Percentiles rank a stretch among this genome's conserved stretches.
Conservation (phyloP, 345 rosid genomes). For the Brassica cretica region DNA sequence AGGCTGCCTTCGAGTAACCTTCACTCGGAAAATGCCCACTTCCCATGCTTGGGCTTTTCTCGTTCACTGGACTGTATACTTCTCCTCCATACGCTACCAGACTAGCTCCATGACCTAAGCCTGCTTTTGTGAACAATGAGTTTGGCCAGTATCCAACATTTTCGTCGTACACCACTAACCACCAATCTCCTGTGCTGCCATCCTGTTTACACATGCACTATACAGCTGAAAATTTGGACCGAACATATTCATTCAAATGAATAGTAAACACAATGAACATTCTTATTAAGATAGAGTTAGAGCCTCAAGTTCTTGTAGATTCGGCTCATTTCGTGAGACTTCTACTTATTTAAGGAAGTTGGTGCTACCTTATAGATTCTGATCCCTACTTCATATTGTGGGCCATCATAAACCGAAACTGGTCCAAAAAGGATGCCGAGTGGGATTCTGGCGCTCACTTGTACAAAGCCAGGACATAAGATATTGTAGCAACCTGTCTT, state of each 20-base stretch:
- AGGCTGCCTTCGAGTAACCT: neutral
- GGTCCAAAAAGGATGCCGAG: neutral
- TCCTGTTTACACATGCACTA: neutral
- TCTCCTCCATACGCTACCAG: neutral
- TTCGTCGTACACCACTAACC: neutral
- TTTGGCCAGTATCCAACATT: constrained; percentile 1
- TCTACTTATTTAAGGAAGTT: neutral
- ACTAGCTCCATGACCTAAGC: neutral
- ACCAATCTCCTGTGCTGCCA: neutral
- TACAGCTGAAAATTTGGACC: neutral
- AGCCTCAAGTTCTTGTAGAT: no score
- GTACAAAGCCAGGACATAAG: constrained; percentile 27
- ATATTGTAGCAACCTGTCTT: constrained; percentile 21
- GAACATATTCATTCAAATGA: neutral
- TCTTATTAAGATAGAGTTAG: no score
- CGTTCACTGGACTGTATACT: neutral
- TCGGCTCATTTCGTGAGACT: no score
- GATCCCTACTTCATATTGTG: constrained; percentile 10
- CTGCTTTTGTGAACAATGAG: neutral
- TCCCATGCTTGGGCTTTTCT: neutral
- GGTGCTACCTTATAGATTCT: constrained; percentile 11
- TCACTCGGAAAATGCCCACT: neutral
- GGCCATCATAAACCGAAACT: constrained; percentile 20
- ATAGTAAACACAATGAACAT: no score
- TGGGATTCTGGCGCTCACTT: constrained; percentile 15